phyloP scores from a whole-genome alignment of 805 yeast species.

The Wickerhamomyces rabaulensis region DNA sequence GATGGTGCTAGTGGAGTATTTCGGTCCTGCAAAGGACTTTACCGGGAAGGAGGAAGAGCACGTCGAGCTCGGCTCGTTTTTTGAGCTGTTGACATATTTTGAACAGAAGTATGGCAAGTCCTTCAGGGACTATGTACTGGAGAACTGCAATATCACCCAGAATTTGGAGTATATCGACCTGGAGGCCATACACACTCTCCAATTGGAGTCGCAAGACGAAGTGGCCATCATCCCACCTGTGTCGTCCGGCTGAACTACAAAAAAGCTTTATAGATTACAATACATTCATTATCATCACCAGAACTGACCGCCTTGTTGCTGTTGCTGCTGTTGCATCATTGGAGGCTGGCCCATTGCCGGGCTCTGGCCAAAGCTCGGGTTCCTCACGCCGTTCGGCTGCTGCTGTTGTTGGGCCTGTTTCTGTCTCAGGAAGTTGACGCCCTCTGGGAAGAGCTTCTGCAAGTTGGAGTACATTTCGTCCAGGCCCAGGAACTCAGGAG shows the following conservation, averaged over 20 bases:
- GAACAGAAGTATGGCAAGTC: neutral
- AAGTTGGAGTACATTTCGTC: slow-evolving; percentile 19
- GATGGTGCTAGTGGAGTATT: slow-evolving; percentile 13
- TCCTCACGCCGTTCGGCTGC: neutral
- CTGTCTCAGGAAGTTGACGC: slow-evolving; percentile 14
- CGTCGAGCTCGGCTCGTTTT: neutral
- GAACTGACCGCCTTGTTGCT: slow-evolving; percentile 6
- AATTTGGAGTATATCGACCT: slow-evolving; percentile 15
- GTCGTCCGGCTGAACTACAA: slow-evolving; percentile 11
- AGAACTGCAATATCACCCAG: slow-evolving; percentile 14
- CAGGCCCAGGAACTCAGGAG: slow-evolving; percentile 22
- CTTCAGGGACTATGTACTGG: slow-evolving; percentile 5
- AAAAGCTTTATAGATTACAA: neutral
- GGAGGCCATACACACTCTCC: neutral
- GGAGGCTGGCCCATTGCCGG: neutral
- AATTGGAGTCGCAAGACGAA: slow-evolving; percentile 8
- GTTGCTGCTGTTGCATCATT: slow-evolving; percentile 4
- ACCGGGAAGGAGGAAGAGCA: slow-evolving; percentile 3
- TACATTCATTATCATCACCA: slow-evolving; percentile 4
- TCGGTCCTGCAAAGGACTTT: slow-evolving; percentile 15
- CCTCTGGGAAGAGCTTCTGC: slow-evolving; percentile 24
- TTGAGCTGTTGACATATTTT: slow-evolving; percentile 1
- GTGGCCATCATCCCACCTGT: slow-evolving; percentile 20
- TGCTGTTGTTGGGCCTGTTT: slow-evolving; percentile 9
- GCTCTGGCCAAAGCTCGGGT: neutral